These are phyloP conservation scores for Hanseniaspora lindneri DNA, from an alignment of 805 yeast genomes.

Conservation along the genomic window DNA sequence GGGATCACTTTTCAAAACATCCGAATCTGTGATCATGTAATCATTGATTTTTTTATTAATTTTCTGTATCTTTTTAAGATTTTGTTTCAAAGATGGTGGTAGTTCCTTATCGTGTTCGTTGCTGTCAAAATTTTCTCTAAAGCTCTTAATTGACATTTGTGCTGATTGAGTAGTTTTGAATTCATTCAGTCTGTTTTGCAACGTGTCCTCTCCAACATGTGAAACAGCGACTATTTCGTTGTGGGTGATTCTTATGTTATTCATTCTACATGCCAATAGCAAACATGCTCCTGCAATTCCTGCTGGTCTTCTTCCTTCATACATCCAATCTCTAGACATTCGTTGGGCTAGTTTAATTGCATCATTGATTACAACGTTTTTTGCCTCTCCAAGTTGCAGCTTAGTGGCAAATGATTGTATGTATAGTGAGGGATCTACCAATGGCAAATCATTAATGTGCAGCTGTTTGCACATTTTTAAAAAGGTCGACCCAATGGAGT, in stretches of 20 bases:
- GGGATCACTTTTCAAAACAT: conserved; percentile 33
- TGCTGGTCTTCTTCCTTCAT: conserved; percentile 94
- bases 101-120: conserved; percentile 35
- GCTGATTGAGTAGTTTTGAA: conserved; percentile 71
- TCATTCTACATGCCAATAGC: conserved; percentile 90
- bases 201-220: conserved; percentile 86
- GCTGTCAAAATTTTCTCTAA: conserved; percentile 37
- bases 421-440: conserved; percentile 88
- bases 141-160: conserved; percentile 55
- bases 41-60: conserved; percentile 30
- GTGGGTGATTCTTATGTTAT: conserved; percentile 81
- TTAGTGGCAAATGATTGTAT: conserved; percentile 89
- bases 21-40: conserved; percentile 29
- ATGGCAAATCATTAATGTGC: conserved; percentile 64
- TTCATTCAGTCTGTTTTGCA: conserved; percentile 81
- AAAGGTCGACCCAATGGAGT: conserved; percentile 91
- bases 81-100: conserved; percentile 74
- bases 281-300: conserved; percentile 97
- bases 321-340: conserved; percentile 92
- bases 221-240: conserved; percentile 91
- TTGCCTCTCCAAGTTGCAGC: conserved; percentile 65
- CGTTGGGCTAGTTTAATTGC: conserved; percentile 77
- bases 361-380: conserved; percentile 67
- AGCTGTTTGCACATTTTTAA: conserved; percentile 81
- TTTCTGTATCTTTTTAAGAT: conserved; percentile 41